Conservation (phyloP, 2,329 filamentous ascomycete genomes). For the Ophiostoma pallidulum region DNA sequence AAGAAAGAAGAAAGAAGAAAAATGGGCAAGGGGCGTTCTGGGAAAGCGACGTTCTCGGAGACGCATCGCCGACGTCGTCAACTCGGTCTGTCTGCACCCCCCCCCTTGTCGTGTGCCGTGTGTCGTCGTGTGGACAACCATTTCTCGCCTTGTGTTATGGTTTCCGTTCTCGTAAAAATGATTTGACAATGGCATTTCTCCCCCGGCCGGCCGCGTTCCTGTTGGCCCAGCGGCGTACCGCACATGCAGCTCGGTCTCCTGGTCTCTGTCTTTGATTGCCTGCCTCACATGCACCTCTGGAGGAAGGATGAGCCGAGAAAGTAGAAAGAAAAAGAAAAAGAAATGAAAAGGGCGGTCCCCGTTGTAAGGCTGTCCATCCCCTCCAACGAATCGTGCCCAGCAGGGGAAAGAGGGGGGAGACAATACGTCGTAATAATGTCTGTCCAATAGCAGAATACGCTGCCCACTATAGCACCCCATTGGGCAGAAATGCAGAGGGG, state of each 20-base stretch:
- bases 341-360: background rate
- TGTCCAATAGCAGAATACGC: conserved; percentile 9
- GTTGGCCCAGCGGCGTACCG: conserved; percentile 1
- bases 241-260: background rate
- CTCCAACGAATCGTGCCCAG: background rate
- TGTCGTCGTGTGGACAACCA: background rate
- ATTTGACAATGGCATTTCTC: conserved; percentile 15
- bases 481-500: conserved; percentile 16
- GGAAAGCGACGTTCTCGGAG: no score
- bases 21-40: no score
- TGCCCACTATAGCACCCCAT: conserved; percentile 10
- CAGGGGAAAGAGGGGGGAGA: no score
- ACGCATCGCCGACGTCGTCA: no score
- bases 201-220: background rate
- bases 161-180: conserved; percentile 4
- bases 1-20: no score
- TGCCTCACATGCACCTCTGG: background rate
- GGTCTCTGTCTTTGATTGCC: conserved; percentile 15
- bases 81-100: no score
- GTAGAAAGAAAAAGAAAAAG: no score
- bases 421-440: no score
- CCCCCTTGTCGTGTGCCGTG: no score
- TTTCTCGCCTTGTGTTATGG: background rate
- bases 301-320: no score
- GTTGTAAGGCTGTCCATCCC: conserved; percentile 15